These are phyloP conservation scores for Marasmius oreades DNA, from an alignment of 1,284 basidiomycete genomes.

Conservation along the genomic window DNA sequence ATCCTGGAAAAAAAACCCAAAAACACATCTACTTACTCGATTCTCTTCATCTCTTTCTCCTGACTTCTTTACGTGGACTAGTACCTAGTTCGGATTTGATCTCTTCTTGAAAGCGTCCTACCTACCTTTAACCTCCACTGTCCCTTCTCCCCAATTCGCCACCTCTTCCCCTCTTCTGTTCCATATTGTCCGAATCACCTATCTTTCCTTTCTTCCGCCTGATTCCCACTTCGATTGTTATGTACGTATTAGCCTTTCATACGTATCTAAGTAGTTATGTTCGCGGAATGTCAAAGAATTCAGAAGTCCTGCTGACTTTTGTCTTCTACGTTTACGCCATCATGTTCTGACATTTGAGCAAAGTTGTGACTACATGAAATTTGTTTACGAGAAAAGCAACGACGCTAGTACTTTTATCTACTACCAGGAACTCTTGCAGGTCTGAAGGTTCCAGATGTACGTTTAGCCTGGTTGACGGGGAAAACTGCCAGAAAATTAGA, in stretches of 20 bases:
- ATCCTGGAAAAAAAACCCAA: background rate
- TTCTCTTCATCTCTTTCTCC: background rate
- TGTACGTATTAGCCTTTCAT: background rate
- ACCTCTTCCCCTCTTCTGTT: background rate
- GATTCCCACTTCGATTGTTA: background rate
- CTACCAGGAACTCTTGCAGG: constrained; percentile 2
- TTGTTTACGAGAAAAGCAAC: no score
- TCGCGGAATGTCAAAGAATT: background rate
- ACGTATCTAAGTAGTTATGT: constrained; percentile 4
- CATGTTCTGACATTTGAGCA: background rate
- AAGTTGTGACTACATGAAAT: background rate
- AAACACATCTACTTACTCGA: background rate
- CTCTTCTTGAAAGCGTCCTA: background rate
- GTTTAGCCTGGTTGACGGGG: constrained; percentile 8
- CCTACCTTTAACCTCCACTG: background rate
- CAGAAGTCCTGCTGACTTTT: background rate
- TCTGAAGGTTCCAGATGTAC: constrained; percentile 14
- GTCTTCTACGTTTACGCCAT: background rate
- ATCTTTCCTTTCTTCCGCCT: background rate
- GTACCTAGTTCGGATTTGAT: background rate
- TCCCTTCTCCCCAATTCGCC: background rate
- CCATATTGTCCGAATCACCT: background rate
- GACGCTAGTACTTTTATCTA: background rate
- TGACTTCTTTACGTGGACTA: background rate
- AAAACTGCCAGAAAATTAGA: constrained; percentile 8